Base-by-base conservation (phyloP, 371 early-diverging fungal genomes). In the Mortierella sp. region DNA sequence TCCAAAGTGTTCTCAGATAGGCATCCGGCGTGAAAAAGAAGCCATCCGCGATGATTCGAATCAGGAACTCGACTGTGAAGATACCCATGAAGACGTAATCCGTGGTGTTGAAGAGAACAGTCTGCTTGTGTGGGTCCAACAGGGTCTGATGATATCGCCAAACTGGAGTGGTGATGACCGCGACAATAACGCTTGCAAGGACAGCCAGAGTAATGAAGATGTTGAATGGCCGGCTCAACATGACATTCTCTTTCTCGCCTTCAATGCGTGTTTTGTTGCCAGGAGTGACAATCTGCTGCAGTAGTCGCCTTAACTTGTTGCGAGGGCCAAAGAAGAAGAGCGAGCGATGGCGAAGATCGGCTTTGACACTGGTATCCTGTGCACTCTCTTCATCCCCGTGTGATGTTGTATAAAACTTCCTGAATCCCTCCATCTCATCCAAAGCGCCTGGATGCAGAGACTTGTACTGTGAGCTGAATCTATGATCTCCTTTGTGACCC, bases 21-120 rank as follows among this genome's bases (percentile, higher is more conserved):
- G 90, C 90, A 51, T 89, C 86, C 2, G 91, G 91, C 1, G 91
- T 86, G 51, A 90, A 70, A 5, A 88, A 45, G 16, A 91, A 82
- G 24, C 92, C 91, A 66, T 90, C 86, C 0, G 91, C 92, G 53
- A 89, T 80, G 29, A 87, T 73, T 46, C 87, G 86, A 50, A 92
- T 76, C 0, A 87, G 28, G 52, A 90, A 85, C 54, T 92, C 92
- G n/a, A 87, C 13, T 0, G 85, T 80, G 48, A 90, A 91, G n/a
- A 90, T 79, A 10, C 80, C 61, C 0, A 85, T 84, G 50, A 89
- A 87, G 4, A 83, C 80, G 61, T 66, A 80, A 44, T 91, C 91
- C 6, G 78, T 55, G 28, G 67, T 47, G 17, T 28, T 43, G 21
- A 81, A 47, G 7, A 60, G 46, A 3, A 65, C 21, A 3, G 69